Conservation (phyloP, 805 yeast species). For the Ogataea methylovora region DNA sequence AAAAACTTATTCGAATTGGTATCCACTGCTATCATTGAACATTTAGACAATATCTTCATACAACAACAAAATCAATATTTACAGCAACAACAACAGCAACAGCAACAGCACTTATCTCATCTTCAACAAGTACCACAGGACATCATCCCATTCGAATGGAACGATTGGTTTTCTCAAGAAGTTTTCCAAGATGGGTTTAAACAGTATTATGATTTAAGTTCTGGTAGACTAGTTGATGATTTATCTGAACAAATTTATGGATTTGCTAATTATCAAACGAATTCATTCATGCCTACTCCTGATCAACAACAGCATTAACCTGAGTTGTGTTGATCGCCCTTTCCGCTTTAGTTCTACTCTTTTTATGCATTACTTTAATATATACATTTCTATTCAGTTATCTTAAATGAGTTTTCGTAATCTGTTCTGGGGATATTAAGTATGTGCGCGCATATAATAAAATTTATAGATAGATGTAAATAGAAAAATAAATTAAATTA, state of each 20-base stretch:
- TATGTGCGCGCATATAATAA: no score
- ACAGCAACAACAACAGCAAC: neutral
- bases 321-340: no score
- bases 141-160: conserved; percentile 12
- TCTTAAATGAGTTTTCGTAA: no score
- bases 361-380: no score
- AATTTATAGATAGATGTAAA: no score
- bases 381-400: no score
- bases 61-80: neutral
- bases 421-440: no score
- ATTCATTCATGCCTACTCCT: no score
- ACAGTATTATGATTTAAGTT: conserved; percentile 12
- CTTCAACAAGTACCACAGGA: neutral
- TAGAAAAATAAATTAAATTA: no score
- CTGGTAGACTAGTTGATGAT: conserved; percentile 8
- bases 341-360: no score
- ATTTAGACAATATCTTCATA: conserved; percentile 5
- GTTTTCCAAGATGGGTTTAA: conserved; percentile 16
- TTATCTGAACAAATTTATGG: conserved; percentile 8
- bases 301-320: neutral
- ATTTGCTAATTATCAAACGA: neutral
- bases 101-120: neutral
- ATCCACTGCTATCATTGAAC: conserved; percentile 11
- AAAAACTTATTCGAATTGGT: conserved; percentile 11
- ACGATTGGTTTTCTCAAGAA: conserved; percentile 18